Percentiles rank a stretch among this genome's conserved stretches.
These are phyloP conservation scores for Aspergillus sp. DNA, from an alignment of 2,329 filamentous ascomycete species.

Conservation along the genomic window DNA sequence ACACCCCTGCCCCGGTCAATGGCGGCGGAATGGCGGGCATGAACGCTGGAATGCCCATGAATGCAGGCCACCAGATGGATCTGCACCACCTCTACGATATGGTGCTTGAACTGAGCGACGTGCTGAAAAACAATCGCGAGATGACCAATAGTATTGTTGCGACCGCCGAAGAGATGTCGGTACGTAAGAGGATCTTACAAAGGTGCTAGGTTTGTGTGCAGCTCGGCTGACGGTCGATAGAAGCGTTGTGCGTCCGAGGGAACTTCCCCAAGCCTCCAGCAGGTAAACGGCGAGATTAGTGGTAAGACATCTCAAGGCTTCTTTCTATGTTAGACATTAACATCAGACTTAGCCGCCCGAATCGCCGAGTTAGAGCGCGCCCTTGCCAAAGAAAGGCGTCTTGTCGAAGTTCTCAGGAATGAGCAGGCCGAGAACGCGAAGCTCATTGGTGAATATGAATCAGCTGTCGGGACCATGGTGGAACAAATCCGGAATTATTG, in stretches of 20 bases:
- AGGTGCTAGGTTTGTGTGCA: background rate
- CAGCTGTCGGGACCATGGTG: slow-evolving; percentile 46
- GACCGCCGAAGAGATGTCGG: slow-evolving; percentile 50
- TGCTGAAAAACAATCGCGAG: slow-evolving; percentile 50
- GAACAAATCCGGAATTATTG: slow-evolving; percentile 53
- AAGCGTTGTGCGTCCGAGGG: slow-evolving; percentile 44
- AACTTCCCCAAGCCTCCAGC: slow-evolving; percentile 38
- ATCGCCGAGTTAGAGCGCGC: slow-evolving; percentile 50
- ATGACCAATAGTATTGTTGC: slow-evolving; percentile 50
- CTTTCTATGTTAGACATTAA: background rate
- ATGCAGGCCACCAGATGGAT: slow-evolving; percentile 53
- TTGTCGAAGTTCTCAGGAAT: slow-evolving; percentile 42
- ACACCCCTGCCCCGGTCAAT: slow-evolving; percentile 33
- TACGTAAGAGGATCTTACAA: slow-evolving; percentile 22
- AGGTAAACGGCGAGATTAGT: slow-evolving; percentile 44
- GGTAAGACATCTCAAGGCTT: slow-evolving; percentile 26
- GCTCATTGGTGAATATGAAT: slow-evolving; percentile 49
- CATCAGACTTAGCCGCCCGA: slow-evolving; percentile 27
- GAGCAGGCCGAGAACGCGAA: slow-evolving; percentile 50
- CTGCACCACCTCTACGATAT: slow-evolving; percentile 51
- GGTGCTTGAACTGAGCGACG: slow-evolving; percentile 49
- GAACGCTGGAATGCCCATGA: slow-evolving; percentile 41
- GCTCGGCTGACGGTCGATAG: slow-evolving; percentile 26
- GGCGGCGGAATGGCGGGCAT: slow-evolving; percentile 38
- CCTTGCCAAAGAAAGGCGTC: slow-evolving; percentile 45